Evolutionary conservation across 495 filamentous ascomycete species (phyloP).

Genomic region (Penicillium pulvis): DNA sequence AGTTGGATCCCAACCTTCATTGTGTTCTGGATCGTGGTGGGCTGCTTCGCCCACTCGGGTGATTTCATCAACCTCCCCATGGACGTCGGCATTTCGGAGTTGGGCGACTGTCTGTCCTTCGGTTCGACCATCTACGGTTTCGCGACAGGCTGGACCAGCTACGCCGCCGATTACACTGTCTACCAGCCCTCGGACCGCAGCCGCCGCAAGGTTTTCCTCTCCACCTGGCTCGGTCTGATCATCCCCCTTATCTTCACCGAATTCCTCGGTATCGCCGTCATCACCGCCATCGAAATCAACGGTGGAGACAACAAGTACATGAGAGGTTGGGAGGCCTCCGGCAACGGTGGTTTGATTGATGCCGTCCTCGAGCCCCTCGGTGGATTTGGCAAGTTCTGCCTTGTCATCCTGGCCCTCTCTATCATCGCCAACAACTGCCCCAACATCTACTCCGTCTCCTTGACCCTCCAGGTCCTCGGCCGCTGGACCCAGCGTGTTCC

Average conservation of each 20-base stretch:
- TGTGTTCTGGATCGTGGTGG: slow-evolving; percentile 76
- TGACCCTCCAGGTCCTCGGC: slow-evolving; percentile 73
- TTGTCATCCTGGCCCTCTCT: slow-evolving; percentile 75
- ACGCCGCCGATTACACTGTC: slow-evolving; percentile 81
- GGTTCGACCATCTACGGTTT: slow-evolving; percentile 76
- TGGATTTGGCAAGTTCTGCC: slow-evolving; percentile 78
- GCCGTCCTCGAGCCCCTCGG: slow-evolving; percentile 69
- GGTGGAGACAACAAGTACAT: slow-evolving; percentile 54
- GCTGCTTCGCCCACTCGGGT: slow-evolving; percentile 74
- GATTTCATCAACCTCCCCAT: slow-evolving; percentile 70
- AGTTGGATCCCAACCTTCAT: slow-evolving; percentile 78
- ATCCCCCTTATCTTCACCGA: slow-evolving; percentile 75
- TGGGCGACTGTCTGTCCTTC: slow-evolving; percentile 69
- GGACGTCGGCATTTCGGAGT: slow-evolving; percentile 59
- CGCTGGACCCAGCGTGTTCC: slow-evolving; percentile 67
- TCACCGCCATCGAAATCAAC: slow-evolving; percentile 60
- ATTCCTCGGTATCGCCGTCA: slow-evolving; percentile 76
- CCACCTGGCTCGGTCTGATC: slow-evolving; percentile 70
- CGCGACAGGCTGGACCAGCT: slow-evolving; percentile 78
- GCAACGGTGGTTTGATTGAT: slow-evolving; percentile 71
- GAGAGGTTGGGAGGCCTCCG: slow-evolving; percentile 60
- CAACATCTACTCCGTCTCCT: slow-evolving; percentile 81
- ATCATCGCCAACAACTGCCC: slow-evolving; percentile 88
- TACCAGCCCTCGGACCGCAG: slow-evolving; percentile 70
- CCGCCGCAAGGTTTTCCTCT: slow-evolving; percentile 63